Conservation (phyloP, 371 early-diverging fungal species). For the Apophysomyces ossiformis region DNA sequence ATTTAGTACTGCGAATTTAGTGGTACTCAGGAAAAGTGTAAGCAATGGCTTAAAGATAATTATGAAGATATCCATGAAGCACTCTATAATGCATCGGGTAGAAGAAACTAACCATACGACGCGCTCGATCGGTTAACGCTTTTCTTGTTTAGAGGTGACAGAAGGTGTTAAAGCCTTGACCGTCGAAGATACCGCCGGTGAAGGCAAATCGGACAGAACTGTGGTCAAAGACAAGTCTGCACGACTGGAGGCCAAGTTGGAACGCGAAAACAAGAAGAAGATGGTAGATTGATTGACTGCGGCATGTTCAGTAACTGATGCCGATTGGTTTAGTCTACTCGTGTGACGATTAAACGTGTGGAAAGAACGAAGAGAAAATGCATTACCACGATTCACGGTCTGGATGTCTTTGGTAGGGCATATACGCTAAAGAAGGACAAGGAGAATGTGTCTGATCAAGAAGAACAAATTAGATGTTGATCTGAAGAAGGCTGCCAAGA, state of each 20-base stretch:
- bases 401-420: constrained; percentile 75
- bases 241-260: constrained; percentile 72
- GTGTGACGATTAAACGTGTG: constrained; percentile 79
- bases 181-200: constrained; percentile 35
- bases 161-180: constrained; percentile 42
- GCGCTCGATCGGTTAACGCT: constrained; percentile 29
- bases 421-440: neutral
- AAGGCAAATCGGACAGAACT: constrained; percentile 50
- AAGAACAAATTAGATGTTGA: constrained; percentile 69
- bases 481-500: constrained; percentile 93
- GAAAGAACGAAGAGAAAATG: constrained; percentile 92
- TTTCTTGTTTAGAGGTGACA: constrained; percentile 35
- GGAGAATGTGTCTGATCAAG: constrained; percentile 5
- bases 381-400: constrained; percentile 77
- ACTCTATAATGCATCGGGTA: constrained; percentile 59
- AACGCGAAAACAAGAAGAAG: constrained; percentile 77
- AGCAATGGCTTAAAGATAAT: constrained; percentile 73
- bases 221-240: constrained; percentile 60
- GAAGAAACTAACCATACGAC: constrained; percentile 7
- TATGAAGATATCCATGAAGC: constrained; percentile 61
- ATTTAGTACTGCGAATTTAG: constrained; percentile 90
- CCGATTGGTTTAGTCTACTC: constrained; percentile 33
- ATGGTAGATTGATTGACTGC: constrained; percentile 48
- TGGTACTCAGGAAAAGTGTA: constrained; percentile 80
- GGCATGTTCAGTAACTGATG: constrained; percentile 1